These are phyloP conservation scores for Tolypocladium nubicola DNA, from an alignment of 2,329 filamentous ascomycete species.

Conservation along the genomic window DNA sequence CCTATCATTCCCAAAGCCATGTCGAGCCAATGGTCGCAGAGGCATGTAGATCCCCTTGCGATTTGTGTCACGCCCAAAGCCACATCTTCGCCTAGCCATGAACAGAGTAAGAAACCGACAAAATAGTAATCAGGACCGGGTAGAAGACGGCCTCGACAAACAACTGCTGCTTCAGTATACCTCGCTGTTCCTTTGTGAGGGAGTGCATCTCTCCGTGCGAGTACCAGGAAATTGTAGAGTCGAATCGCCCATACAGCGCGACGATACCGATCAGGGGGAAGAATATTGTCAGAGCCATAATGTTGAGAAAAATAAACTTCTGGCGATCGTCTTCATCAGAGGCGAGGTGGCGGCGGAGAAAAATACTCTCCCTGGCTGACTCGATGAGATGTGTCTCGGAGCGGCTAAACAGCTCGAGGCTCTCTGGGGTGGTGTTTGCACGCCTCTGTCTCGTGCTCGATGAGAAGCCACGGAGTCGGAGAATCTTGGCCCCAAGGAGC, in stretches of 20 bases:
- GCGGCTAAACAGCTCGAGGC: conserved; percentile 13
- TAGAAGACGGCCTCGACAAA: conserved; percentile 22
- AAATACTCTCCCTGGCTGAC: conserved; percentile 17
- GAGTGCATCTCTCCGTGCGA: conserved; percentile 32
- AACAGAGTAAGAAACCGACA: conserved; percentile 20
- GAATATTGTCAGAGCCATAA: conserved; percentile 25
- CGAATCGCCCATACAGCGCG: conserved; percentile 32
- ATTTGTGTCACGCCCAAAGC: not conserved
- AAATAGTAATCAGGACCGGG: conserved; percentile 17
- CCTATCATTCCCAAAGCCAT: not conserved
- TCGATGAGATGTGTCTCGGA: conserved; percentile 20
- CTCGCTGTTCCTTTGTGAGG: conserved; percentile 22
- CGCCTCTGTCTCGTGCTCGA: conserved; percentile 9
- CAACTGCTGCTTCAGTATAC: conserved; percentile 24
- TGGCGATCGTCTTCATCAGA: conserved; percentile 19
- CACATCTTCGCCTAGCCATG: not conserved
- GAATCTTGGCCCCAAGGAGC: conserved; percentile 6
- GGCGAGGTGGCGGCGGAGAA: conserved; percentile 15
- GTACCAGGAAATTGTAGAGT: conserved; percentile 36
- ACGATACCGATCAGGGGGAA: conserved; percentile 38
- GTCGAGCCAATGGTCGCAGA: not conserved
- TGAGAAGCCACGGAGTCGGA: conserved; percentile 13
- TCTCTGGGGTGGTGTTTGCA: conserved; percentile 6
- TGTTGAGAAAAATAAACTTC: conserved; percentile 24
- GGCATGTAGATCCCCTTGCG: not conserved